These are phyloP conservation scores for Pseudonitzschia multistriata DNA, from an alignment of 108 stramenopile species.

Conservation along the genomic window DNA sequence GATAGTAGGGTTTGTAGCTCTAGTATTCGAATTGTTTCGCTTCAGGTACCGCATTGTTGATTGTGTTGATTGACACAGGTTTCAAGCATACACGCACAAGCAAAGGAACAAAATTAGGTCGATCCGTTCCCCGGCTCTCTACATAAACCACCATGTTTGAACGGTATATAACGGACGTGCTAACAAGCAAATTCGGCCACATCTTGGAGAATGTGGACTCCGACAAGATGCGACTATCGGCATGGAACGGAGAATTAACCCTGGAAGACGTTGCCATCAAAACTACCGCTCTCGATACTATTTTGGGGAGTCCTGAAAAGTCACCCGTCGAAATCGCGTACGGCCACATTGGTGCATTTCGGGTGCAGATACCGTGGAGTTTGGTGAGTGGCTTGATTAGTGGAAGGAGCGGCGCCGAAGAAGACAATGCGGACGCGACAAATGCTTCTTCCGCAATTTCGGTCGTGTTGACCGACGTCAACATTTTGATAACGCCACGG, in stretches of 20 bases:
- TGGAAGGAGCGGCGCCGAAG: background rate
- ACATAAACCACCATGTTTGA: conserved; percentile 47
- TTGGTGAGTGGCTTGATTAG: conserved; percentile 37
- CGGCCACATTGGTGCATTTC: conserved; percentile 60
- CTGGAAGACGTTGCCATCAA: conserved; percentile 51
- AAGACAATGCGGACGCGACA: background rate
- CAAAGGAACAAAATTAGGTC: background rate
- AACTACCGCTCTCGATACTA: conserved; percentile 47
- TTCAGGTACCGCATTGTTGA: conserved; percentile 1
- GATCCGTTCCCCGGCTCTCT: background rate
- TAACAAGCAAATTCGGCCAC: conserved; percentile 66
- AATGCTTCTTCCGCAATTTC: conserved; percentile 31
- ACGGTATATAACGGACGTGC: conserved; percentile 54
- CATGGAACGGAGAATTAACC: conserved; percentile 67
- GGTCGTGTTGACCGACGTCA: conserved; percentile 66
- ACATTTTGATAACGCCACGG: conserved; percentile 59
- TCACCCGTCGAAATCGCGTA: conserved; percentile 57
- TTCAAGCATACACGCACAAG: background rate
- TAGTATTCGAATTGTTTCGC: conserved; percentile 13
- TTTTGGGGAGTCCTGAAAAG: conserved; percentile 20
- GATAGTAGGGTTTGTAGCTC: conserved; percentile 15
- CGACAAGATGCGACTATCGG: conserved; percentile 53
- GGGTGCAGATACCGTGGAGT: conserved; percentile 65
- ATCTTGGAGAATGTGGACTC: conserved; percentile 60
- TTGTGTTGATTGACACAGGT: background rate